phyloP scores from a whole-genome alignment of 768 basidiomycete species.

The Saitozyma sp. region DNA sequence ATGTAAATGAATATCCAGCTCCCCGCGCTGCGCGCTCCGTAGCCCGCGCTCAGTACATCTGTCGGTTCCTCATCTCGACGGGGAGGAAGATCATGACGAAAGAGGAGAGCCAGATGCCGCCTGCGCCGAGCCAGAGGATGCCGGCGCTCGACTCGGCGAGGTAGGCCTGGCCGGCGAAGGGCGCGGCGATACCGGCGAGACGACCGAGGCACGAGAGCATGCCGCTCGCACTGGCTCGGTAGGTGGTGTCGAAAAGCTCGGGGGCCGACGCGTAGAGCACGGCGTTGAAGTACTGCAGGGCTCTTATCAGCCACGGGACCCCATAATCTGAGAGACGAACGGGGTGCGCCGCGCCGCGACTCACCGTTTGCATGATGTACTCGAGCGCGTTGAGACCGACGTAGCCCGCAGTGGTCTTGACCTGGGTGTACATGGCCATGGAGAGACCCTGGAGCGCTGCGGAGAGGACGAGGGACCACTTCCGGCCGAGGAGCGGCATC shows the following conservation, averaged over 20 bases:
- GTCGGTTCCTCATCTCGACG: constrained; percentile 50
- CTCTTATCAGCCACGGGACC: background rate
- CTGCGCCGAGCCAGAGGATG: constrained; percentile 47
- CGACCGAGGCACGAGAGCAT: constrained; percentile 47
- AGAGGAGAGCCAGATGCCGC: constrained; percentile 40
- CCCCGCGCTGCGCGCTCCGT: no score
- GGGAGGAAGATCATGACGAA: constrained; percentile 46
- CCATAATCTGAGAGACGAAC: background rate
- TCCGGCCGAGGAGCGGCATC: constrained; percentile 43
- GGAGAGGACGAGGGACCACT: constrained; percentile 41
- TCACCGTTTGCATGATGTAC: constrained; percentile 50
- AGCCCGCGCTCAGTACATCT: constrained; percentile 44
- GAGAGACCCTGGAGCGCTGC: constrained; percentile 34
- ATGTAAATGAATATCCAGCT: no score
- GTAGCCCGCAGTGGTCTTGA: constrained; percentile 37
- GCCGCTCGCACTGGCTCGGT: constrained; percentile 44
- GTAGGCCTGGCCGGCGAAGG: constrained; percentile 42
- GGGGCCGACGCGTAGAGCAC: constrained; percentile 50
- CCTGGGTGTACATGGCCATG: constrained; percentile 51
- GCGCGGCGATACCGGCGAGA: constrained; percentile 45
- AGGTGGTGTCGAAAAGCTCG: constrained; percentile 48
- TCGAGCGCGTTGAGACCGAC: constrained; percentile 49
- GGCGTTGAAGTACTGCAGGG: constrained; percentile 45
- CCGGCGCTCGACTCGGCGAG: constrained; percentile 20
- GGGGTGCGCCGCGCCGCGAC: constrained; percentile 6